These are phyloP conservation scores for Tetragonia tetragonoides DNA, from an alignment of 148 eudicot species.

Conservation along the genomic window DNA sequence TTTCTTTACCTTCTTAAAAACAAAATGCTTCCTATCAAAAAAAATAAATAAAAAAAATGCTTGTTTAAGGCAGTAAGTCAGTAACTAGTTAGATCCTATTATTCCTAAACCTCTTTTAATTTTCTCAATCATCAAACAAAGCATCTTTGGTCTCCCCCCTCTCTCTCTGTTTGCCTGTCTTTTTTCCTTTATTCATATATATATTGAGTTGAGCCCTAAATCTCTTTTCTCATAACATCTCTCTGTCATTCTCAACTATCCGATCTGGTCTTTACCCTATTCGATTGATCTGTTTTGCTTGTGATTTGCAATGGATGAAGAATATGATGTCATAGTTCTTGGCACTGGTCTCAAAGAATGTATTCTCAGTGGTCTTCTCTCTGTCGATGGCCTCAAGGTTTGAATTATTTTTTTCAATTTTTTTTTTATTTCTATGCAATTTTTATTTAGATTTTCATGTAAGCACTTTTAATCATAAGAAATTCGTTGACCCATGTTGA, in stretches of 20 bases:
- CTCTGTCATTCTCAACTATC: background rate
- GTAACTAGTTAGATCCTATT: too few species aligned
- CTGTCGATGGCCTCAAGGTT: constrained; percentile 65
- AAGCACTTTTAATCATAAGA: too few species aligned
- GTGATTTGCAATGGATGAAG: constrained; percentile 45
- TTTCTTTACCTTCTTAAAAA: too few species aligned
- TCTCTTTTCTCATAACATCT: constrained; percentile 1
- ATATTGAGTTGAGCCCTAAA: constrained; percentile 6
- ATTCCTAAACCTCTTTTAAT: background rate
- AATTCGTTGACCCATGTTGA: background rate
- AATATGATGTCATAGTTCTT: constrained; percentile 53
- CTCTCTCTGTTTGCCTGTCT: background rate
- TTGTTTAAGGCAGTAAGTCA: too few species aligned
- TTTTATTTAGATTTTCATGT: background rate
- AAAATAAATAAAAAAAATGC: too few species aligned
- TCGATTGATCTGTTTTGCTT: constrained; percentile 12
- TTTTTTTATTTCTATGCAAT: background rate
- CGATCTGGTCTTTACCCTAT: constrained; percentile 18
- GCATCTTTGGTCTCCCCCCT: constrained; percentile 5
- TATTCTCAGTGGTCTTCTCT: constrained; percentile 61
- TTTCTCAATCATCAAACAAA: constrained; percentile 18
- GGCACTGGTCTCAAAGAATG: constrained; percentile 68
- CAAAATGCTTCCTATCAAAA: too few species aligned
- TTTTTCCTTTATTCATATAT: background rate
- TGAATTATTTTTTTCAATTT: too few species aligned